Evolutionary conservation across 257 asterid genomes (phyloP), one percentile per base, ranked within the genome.

Genomic region (Solanum pinnatisectum): DNA sequence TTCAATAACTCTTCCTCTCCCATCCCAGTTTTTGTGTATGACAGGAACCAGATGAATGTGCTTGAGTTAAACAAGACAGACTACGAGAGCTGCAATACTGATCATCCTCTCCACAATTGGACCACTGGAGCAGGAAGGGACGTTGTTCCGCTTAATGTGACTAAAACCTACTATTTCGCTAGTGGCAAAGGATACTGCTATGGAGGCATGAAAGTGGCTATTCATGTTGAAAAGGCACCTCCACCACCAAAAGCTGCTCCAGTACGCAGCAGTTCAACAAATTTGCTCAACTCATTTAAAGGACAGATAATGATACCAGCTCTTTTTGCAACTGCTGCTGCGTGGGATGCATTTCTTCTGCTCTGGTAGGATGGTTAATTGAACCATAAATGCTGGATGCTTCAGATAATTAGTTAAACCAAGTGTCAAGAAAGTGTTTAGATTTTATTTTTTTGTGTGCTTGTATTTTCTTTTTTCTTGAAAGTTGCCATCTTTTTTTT

Each of bases 121-220:
- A 97, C 98, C 8, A 94, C 94, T 0, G 98, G 98, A 11, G 98
- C 96, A 0, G 99, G 99, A 40, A 89, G 98, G 68, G 99, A 97
- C n/a, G 98, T 97, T 85, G 98, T 96, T 88, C 98, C 95, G 1
- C 98, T 96, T 56, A 97, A 96, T 39, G 91, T 91, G 87, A 97
- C 98, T 2, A 93, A 81, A 79, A 90, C 93, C 23, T 93, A 87
- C 90, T 97, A 97, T 60, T 95, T 97, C 94, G 92, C 95, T 37
- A 96, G 99, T 15, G 96, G 99, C 27, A 93, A 93, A 6, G 99
- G 99, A 3, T 93, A 91, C 92, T 96, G 99, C 94, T 95, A 70
- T 15, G 90, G 95, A 5, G 99, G 99, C 90, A 92, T 94, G 96
- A 97, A 97, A 42, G 68, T 95, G 9, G 98, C 95, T 0, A 73